Conservation (phyloP, 1,284 basidiomycete genomes). For the Sanghuangporus sanghuang region DNA sequence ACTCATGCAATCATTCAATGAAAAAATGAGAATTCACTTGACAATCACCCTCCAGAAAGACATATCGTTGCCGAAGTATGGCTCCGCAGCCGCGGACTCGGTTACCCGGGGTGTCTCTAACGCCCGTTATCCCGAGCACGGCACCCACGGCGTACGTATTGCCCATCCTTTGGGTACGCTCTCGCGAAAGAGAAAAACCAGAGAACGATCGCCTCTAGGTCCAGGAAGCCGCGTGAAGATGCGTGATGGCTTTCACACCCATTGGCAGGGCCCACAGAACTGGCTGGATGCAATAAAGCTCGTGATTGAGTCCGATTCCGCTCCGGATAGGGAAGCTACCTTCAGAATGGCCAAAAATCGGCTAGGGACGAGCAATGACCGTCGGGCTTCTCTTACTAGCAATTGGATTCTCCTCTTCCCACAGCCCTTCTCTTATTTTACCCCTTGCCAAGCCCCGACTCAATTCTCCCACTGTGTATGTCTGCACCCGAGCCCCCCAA, state of each 20-base stretch:
- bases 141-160: slow-evolving; percentile 2
- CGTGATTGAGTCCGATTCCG: background rate
- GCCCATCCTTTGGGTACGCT: background rate
- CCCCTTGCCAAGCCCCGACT: slow-evolving; percentile 2
- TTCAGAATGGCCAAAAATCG: background rate
- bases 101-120: background rate
- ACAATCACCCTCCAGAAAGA: background rate
- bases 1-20: slow-evolving; percentile 2
- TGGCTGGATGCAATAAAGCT: slow-evolving; percentile 1
- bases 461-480: background rate
- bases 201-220: background rate
- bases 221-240: background rate
- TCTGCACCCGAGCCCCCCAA: background rate
- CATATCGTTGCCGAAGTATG: background rate
- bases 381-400: background rate
- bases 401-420: background rate
- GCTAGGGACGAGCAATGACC: slow-evolving; percentile 2
- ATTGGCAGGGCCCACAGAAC: background rate
- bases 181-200: background rate
- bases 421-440: background rate
- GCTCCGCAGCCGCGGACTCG: background rate
- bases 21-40: background rate
- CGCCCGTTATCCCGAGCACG: background rate
- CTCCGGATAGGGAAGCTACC: background rate
- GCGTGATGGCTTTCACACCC: background rate